Evolutionary conservation across 2,329 filamentous ascomycete genomes (phyloP).

Genomic region (Diaporthe citri): DNA sequence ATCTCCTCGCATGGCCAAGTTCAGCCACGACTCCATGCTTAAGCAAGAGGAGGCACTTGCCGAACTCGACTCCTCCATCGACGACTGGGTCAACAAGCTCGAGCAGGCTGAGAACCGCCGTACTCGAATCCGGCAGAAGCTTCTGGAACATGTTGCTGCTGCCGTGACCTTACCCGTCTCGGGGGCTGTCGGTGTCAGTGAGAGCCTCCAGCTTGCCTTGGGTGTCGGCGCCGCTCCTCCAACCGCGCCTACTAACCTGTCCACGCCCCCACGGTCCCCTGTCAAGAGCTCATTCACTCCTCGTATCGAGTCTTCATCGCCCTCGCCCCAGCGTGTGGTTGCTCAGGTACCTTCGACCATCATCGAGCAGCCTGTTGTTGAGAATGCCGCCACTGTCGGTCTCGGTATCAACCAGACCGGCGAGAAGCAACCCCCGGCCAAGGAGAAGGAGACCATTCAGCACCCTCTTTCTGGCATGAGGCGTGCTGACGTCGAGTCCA

Average conservation of each 20-base stretch:
- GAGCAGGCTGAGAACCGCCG: constrained; percentile 84
- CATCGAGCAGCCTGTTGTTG: constrained; percentile 62
- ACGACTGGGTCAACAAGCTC: constrained; percentile 85
- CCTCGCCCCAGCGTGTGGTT: constrained; percentile 64
- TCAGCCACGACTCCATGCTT: constrained; percentile 80
- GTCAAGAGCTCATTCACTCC: constrained; percentile 56
- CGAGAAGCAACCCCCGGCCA: constrained; percentile 23
- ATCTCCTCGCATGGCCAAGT: constrained; percentile 76
- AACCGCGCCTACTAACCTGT: constrained; percentile 56
- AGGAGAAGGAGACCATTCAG: constrained; percentile 37
- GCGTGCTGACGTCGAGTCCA: constrained; percentile 70
- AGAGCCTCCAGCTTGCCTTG: constrained; percentile 58
- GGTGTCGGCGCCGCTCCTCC: constrained; percentile 49
- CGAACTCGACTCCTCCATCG: constrained; percentile 82
- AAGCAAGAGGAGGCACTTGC: constrained; percentile 85
- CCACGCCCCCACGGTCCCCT: constrained; percentile 72
- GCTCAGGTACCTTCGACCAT: constrained; percentile 69
- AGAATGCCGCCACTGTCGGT: constrained; percentile 54
- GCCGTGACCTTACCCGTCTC: constrained; percentile 66
- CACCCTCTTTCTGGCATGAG: constrained; percentile 42
- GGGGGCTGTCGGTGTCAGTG: constrained; percentile 51
- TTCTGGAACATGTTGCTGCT: constrained; percentile 84
- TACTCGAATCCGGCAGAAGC: constrained; percentile 80
- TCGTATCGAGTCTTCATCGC: constrained; percentile 51
- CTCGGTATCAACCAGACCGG: constrained; percentile 42